Percentiles rank a stretch among this genome's conserved stretches.
Evolutionary conservation across 768 basidiomycete species (phyloP).

Genomic region (Dentipellis sp.): DNA sequence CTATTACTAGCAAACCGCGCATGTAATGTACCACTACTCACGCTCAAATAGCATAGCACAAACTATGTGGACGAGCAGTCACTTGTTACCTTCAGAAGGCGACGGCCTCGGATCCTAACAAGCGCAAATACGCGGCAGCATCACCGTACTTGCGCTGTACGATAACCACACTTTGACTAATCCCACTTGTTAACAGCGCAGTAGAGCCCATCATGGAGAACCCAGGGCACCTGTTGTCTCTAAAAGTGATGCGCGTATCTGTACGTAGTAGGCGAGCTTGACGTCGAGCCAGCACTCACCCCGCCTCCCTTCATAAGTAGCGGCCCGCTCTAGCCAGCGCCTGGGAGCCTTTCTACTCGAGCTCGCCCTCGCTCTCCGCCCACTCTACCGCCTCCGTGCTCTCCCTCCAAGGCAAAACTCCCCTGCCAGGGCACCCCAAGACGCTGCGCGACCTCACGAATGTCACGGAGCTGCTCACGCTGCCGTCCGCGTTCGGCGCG

Average conservation of each 20-base stretch:
- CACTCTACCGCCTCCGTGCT: conserved; percentile 71
- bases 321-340: conserved; percentile 64
- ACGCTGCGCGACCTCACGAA: conserved; percentile 77
- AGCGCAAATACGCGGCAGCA: no score
- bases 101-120: no score
- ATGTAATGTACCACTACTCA: no score
- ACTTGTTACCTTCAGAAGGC: no score
- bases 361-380: conserved; percentile 71
- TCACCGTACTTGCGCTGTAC: no score
- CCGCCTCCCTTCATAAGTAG: conserved; percentile 27
- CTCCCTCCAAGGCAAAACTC: conserved; percentile 64
- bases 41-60: no score
- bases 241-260: conserved; percentile 85
- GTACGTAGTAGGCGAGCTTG: conserved; percentile 36
- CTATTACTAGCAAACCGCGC: no score
- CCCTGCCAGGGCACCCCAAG: conserved; percentile 70
- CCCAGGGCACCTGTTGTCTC: conserved; percentile 56
- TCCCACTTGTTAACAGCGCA: no score
- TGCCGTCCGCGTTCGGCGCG: conserved; percentile 77
- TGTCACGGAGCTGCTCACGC: conserved; percentile 67
- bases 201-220: conserved; percentile 30
- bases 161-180: no score
- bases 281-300: conserved; percentile 1
- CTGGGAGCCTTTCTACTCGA: conserved; percentile 87
- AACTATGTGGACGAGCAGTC: no score